Conservation (phyloP, 345 rosid species). For the Noccaea bulbosa region DNA sequence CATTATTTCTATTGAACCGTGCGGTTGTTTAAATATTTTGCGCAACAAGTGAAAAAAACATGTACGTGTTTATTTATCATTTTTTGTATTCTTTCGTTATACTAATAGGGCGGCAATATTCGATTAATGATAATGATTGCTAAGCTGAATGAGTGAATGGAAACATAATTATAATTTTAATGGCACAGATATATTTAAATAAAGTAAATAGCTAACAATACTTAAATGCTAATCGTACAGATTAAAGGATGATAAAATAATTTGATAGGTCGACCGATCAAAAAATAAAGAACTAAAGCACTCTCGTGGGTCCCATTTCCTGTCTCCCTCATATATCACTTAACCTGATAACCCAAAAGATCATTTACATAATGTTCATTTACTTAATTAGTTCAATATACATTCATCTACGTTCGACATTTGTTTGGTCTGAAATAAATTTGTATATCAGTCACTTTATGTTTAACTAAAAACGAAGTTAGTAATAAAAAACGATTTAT, state of each 20-base stretch:
- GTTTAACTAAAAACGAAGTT: constrained; percentile 23
- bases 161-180: constrained; percentile 53
- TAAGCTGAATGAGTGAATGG: constrained; percentile 65
- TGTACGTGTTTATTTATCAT: neutral
- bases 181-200: constrained; percentile 29
- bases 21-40: neutral
- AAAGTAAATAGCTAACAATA: constrained; percentile 42
- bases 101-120: constrained; percentile 35
- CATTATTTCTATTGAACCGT: neutral
- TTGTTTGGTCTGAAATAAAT: constrained; percentile 25
- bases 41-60: neutral
- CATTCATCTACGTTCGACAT: constrained; percentile 17
- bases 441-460: constrained; percentile 8
- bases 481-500: neutral
- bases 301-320: constrained; percentile 59
- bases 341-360: constrained; percentile 20
- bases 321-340: constrained; percentile 53
- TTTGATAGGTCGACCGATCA: constrained; percentile 46
- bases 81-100: constrained; percentile 14
- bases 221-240: constrained; percentile 59
- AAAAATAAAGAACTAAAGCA: constrained; percentile 73
- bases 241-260: constrained; percentile 60
- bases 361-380: constrained; percentile 4
- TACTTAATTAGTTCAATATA: constrained; percentile 13
- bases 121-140: constrained; percentile 53